These are phyloP conservation scores for Eruca vesicaria DNA, from an alignment of 441 rosid species.

Conservation along the genomic window DNA sequence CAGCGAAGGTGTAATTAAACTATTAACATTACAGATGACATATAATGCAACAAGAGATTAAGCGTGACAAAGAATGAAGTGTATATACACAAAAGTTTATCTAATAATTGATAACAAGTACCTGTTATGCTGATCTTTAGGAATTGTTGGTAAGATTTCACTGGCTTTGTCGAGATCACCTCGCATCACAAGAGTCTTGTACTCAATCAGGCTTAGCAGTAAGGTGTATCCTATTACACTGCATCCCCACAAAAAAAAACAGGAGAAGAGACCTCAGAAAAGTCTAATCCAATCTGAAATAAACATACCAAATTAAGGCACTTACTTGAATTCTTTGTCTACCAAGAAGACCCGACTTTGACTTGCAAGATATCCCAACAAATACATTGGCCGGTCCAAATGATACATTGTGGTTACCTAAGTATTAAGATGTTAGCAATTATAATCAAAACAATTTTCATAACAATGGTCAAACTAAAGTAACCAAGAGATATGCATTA, in stretches of 20 bases:
- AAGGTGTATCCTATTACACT: slow-evolving; percentile 94
- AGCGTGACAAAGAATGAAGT: too few species aligned
- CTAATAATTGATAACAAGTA: too few species aligned
- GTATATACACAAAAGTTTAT: too few species aligned
- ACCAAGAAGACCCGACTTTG: slow-evolving; percentile 94
- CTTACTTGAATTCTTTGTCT: slow-evolving; percentile 98
- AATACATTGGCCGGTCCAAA: slow-evolving; percentile 96
- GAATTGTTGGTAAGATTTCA: too few species aligned
- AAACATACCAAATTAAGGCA: slow-evolving; percentile 21
- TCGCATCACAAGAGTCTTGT: too few species aligned
- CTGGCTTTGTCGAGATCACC: too few species aligned
- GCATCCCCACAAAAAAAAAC: not conserved
- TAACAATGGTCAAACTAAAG: slow-evolving; percentile 11
- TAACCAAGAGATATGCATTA: slow-evolving; percentile 13
- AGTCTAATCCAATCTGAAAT: slow-evolving; percentile 4
- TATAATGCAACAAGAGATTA: too few species aligned
- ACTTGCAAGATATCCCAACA: slow-evolving; percentile 89
- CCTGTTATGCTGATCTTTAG: too few species aligned
- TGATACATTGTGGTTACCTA: slow-evolving; percentile 98
- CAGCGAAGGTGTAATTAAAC: too few species aligned
- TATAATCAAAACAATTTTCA: not conserved
- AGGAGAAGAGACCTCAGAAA: not conserved
- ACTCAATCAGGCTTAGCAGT: slow-evolving; percentile 93
- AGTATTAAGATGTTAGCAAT: slow-evolving; percentile 21
- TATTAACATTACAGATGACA: too few species aligned